Evolutionary conservation across 2,329 filamentous ascomycete genomes (phyloP).

Genomic region (Phyllosticta paracitricarpa): DNA sequence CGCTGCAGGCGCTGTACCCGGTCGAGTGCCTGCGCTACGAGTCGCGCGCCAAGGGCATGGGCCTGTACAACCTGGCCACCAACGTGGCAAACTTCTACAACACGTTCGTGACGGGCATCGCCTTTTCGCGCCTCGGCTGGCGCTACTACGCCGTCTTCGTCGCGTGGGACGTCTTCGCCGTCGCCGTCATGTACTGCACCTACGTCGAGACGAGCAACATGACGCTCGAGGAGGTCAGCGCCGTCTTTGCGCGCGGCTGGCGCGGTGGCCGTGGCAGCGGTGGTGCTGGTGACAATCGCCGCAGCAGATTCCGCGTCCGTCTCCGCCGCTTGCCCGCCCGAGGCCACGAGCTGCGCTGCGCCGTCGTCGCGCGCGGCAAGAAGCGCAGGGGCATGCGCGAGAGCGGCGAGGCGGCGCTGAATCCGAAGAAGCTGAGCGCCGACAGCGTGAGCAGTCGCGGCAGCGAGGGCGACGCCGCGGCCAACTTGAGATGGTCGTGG

Average conservation of each 20-base stretch:
- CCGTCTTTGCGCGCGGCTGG: slow-evolving; percentile 25
- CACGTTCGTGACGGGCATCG: slow-evolving; percentile 35
- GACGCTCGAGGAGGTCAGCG: slow-evolving; percentile 37
- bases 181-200: slow-evolving; percentile 28
- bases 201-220: slow-evolving; percentile 29
- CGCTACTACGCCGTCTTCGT: slow-evolving; percentile 34
- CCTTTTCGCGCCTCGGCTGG: slow-evolving; percentile 28
- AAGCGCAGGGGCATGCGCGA: not conserved
- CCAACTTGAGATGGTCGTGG: not conserved
- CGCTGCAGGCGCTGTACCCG: slow-evolving; percentile 38
- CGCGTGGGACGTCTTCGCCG: slow-evolving; percentile 33
- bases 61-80: slow-evolving; percentile 37
- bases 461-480: not conserved
- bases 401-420: not conserved
- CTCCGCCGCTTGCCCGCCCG: not conserved
- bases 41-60: slow-evolving; percentile 40
- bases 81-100: slow-evolving; percentile 38
- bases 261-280: no score
- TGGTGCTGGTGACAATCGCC: not conserved
- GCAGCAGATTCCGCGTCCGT: not conserved
- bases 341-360: not conserved
- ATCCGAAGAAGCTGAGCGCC: not conserved
- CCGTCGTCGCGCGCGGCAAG: not conserved
- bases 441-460: not conserved
- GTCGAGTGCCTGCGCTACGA: slow-evolving; percentile 41